Evolutionary conservation across 805 yeast species (phyloP).

Genomic region (Saturnispora saitoi): DNA sequence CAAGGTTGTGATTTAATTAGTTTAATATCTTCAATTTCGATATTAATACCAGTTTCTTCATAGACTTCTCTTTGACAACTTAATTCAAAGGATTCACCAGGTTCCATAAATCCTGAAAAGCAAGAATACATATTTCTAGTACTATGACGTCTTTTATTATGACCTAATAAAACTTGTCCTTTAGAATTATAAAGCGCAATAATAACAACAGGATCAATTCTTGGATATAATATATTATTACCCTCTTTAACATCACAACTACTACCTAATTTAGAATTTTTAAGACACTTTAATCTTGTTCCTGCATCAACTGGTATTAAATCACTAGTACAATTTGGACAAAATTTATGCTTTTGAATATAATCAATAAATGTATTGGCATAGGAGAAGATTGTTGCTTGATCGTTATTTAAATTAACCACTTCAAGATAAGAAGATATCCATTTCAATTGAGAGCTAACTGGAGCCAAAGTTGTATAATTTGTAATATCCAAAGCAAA

Average conservation of each 20-base stretch:
- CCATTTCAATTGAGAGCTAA: not conserved
- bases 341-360: slow-evolving; percentile 62
- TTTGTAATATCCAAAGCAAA: slow-evolving; percentile 52
- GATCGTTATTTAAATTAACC: slow-evolving; percentile 26
- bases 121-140: slow-evolving; percentile 52
- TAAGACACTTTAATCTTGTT: slow-evolving; percentile 47
- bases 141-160: slow-evolving; percentile 36
- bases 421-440: slow-evolving; percentile 12
- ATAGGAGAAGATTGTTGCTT: slow-evolving; percentile 68
- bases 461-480: not conserved
- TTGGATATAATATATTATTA: slow-evolving; percentile 78
- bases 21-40: slow-evolving; percentile 39
- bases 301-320: slow-evolving; percentile 63
- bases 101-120: slow-evolving; percentile 94
- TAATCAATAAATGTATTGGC: slow-evolving; percentile 82
- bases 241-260: slow-evolving; percentile 33
- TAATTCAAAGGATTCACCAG: slow-evolving; percentile 83
- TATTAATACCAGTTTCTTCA: slow-evolving; percentile 89
- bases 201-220: slow-evolving; percentile 86
- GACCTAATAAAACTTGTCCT: slow-evolving; percentile 59
- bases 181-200: slow-evolving; percentile 63
- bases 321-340: slow-evolving; percentile 78
- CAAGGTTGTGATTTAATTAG: slow-evolving; percentile 83
- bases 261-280: slow-evolving; percentile 20
- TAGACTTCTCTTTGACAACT: slow-evolving; percentile 85